phyloP scores from a whole-genome alignment of 805 yeast genomes.

The Candida cerambycidarum region DNA sequence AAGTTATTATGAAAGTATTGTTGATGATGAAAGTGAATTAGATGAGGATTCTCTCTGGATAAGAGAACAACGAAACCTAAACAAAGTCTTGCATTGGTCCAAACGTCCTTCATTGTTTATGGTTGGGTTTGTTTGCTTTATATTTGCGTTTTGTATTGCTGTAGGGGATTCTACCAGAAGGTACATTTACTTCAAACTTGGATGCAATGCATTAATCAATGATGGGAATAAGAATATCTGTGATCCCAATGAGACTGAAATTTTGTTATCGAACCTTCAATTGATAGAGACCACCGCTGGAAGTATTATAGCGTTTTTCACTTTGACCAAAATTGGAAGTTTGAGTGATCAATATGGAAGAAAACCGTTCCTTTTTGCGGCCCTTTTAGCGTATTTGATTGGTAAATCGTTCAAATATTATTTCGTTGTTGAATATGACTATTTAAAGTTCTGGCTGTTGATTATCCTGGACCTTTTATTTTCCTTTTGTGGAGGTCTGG shows the following conservation, averaged over 20 bases:
- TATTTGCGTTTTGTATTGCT: constrained; percentile 43
- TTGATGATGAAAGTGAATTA: constrained; percentile 25
- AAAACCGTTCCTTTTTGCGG: constrained; percentile 24
- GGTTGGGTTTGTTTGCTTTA: constrained; percentile 43
- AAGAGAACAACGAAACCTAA: constrained; percentile 47
- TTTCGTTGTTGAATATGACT: constrained; percentile 24
- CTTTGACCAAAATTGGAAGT: constrained; percentile 53
- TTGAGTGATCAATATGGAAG: constrained; percentile 40
- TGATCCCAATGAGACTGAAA: constrained; percentile 34
- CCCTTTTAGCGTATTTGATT: constrained; percentile 19
- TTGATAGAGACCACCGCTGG: constrained; percentile 41
- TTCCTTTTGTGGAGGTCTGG: constrained; percentile 62
- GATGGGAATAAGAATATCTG: constrained; percentile 20
- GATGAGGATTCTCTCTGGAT: constrained; percentile 50
- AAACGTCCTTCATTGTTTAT: constrained; percentile 56
- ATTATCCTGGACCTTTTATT: constrained; percentile 46
- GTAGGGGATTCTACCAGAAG: constrained; percentile 43
- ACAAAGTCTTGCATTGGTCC: constrained; percentile 50
- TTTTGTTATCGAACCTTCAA: constrained; percentile 48
- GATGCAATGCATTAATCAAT: constrained; percentile 23
- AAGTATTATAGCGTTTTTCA: constrained; percentile 48
- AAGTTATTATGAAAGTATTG: constrained; percentile 42
- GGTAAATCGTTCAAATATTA: constrained; percentile 24
- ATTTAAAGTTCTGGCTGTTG: constrained; percentile 36
- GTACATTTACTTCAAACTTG: constrained; percentile 29